phyloP scores from a whole-genome alignment of 1,284 basidiomycete species.

The Ceratobasidium papillatum region DNA sequence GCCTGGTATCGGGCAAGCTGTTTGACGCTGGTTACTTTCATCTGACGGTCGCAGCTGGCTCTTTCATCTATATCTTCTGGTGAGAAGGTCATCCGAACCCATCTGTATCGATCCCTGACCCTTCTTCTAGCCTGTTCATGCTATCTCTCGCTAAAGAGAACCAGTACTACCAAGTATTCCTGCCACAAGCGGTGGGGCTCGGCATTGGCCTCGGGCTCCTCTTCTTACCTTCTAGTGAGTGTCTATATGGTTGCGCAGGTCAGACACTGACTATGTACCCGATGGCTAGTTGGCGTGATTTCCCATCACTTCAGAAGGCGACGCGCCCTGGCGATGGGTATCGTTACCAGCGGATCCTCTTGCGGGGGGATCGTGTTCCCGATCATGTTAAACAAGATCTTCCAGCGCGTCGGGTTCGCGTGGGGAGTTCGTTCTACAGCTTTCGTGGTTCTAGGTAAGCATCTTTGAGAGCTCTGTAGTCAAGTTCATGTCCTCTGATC shows the following conservation, averaged over 20 bases:
- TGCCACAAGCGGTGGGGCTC: constrained; percentile 57
- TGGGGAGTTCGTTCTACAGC: constrained; percentile 56
- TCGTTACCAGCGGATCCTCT: constrained; percentile 60
- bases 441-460: constrained; percentile 29
- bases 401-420: constrained; percentile 63
- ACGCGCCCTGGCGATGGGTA: constrained; percentile 60
- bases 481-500: too few relatives aligned
- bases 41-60: constrained; percentile 18
- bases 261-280: constrained; percentile 52
- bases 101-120: neutral
- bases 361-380: constrained; percentile 73
- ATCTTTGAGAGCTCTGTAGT: neutral
- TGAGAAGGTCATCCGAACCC: neutral
- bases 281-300: constrained; percentile 57
- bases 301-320: constrained; percentile 62
- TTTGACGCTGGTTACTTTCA: constrained; percentile 37
- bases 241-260: neutral
- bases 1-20: constrained; percentile 27
- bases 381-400: constrained; percentile 68
- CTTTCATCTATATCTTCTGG: constrained; percentile 23
- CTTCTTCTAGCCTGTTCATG: constrained; percentile 50
- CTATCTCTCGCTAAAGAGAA: constrained; percentile 52
- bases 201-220: constrained; percentile 58
- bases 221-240: constrained; percentile 52
- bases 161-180: constrained; percentile 55